These are phyloP conservation scores for Lenwebbia sp. DNA, from an alignment of 345 rosid species.

Conservation along the genomic window DNA sequence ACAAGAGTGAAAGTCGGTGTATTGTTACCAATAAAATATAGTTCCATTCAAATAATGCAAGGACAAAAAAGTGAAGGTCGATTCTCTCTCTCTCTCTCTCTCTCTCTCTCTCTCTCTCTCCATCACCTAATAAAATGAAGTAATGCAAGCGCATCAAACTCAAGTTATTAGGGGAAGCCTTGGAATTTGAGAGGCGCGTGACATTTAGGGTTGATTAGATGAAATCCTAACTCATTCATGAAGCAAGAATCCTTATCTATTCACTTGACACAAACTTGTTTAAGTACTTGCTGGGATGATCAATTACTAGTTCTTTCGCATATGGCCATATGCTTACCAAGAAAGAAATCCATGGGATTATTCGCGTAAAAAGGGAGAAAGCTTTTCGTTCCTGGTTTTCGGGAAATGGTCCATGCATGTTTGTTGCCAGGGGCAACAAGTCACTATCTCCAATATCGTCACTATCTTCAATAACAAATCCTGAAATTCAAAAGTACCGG, in stretches of 20 bases:
- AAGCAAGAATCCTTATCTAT: not conserved
- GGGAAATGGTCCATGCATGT: too few species aligned
- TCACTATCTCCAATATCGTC: too few species aligned
- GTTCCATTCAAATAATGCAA: not conserved
- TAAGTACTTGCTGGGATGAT: not conserved
- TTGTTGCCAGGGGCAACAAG: too few species aligned
- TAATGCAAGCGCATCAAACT: not conserved
- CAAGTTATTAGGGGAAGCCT: not conserved
- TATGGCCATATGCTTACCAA: not conserved
- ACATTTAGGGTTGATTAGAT: not conserved
- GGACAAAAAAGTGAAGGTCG: not conserved
- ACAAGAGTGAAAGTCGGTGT: not conserved
- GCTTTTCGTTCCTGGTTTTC: too few species aligned
- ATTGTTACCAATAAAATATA: not conserved
- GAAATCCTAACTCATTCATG: not conserved
- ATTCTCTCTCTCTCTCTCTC: too few species aligned
- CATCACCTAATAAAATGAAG: not conserved
- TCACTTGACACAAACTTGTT: not conserved
- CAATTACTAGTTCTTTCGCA: not conserved
- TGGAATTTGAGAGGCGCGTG: not conserved
- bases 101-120: too few species aligned
- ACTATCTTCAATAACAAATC: too few species aligned
- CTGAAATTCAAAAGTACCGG: too few species aligned
- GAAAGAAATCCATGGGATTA: not conserved
- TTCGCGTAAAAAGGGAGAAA: not conserved